Percentiles rank a stretch among this genome's conserved stretches.
Conservation (phyloP, 1,284 basidiomycete species). For the Leccinum solheimii region DNA sequence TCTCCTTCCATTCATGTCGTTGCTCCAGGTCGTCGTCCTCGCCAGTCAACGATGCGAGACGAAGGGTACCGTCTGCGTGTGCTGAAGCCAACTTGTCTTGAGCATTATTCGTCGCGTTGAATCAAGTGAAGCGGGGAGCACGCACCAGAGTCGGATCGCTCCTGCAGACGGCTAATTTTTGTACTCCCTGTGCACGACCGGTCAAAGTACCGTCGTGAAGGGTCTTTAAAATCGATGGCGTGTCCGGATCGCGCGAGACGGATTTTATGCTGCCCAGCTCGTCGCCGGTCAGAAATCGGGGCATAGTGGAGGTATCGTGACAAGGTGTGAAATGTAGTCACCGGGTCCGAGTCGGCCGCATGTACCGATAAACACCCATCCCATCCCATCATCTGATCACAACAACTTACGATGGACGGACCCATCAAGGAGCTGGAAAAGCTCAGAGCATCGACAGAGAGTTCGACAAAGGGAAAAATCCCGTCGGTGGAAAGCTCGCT, state of each 20-base stretch:
- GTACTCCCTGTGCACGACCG: constrained; percentile 33
- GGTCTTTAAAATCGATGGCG: constrained; percentile 31
- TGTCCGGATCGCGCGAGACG: constrained; percentile 44
- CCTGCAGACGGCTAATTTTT: constrained; percentile 43
- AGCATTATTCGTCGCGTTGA: constrained; percentile 24
- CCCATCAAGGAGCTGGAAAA: constrained; percentile 73
- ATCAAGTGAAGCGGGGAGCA: constrained; percentile 6
- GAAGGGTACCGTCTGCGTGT: constrained; percentile 55
- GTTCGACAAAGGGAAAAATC: constrained; percentile 50
- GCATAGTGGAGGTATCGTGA: constrained; percentile 46
- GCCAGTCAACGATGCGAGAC: constrained; percentile 43
- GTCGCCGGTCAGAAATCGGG: constrained; percentile 69
- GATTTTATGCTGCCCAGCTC: constrained; percentile 72
- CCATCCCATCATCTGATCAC: not conserved
- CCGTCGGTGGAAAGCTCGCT: constrained; percentile 65
- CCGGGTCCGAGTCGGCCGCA: not conserved
- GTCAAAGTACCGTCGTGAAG: constrained; percentile 37
- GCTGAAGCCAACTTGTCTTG: constrained; percentile 63
- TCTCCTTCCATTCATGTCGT: constrained; percentile 61
- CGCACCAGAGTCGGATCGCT: constrained; percentile 40
- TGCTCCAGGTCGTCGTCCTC: constrained; percentile 40
- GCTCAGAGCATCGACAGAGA: constrained; percentile 61
- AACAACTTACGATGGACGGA: constrained; percentile 54
- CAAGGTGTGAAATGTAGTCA: constrained; percentile 10
- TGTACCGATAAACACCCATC: not conserved